Conservation (phyloP, 176 grass and related monocot genomes). For the Lolium perenne region DNA sequence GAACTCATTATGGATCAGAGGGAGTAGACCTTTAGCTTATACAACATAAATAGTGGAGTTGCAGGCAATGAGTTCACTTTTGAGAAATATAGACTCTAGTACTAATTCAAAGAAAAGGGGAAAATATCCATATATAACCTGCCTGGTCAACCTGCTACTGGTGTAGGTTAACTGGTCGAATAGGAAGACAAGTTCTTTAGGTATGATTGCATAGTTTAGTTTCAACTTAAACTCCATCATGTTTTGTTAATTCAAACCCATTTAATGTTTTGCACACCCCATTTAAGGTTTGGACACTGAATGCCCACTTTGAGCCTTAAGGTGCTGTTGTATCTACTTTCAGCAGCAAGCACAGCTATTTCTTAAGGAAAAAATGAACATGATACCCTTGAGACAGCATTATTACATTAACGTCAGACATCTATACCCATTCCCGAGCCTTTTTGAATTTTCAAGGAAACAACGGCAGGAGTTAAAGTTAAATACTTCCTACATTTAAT, state of each 20-base stretch:
- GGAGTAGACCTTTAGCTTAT: neutral
- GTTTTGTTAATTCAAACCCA: neutral
- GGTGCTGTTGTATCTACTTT: neutral
- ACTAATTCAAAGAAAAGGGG: neutral
- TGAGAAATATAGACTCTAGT: neutral
- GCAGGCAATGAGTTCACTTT: constrained; percentile 13
- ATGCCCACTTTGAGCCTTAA: neutral
- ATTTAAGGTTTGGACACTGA: neutral
- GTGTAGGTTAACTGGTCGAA: neutral
- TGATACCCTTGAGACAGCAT: neutral
- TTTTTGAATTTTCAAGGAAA: neutral
- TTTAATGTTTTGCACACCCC: neutral
- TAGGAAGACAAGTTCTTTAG: neutral
- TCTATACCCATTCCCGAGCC: neutral
- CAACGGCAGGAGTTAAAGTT: neutral
- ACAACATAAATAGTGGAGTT: constrained; percentile 8
- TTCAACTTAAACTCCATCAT: neutral
- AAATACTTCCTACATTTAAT: constrained; percentile 17
- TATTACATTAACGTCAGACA: neutral
- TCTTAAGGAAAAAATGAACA: neutral
- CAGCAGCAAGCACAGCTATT: neutral
- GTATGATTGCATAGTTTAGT: neutral
- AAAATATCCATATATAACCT: neutral
- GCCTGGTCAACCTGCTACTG: neutral
- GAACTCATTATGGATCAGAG: too few species aligned